Evolutionary conservation across 768 basidiomycete species (phyloP).

Genomic region (Nidularia sp.): DNA sequence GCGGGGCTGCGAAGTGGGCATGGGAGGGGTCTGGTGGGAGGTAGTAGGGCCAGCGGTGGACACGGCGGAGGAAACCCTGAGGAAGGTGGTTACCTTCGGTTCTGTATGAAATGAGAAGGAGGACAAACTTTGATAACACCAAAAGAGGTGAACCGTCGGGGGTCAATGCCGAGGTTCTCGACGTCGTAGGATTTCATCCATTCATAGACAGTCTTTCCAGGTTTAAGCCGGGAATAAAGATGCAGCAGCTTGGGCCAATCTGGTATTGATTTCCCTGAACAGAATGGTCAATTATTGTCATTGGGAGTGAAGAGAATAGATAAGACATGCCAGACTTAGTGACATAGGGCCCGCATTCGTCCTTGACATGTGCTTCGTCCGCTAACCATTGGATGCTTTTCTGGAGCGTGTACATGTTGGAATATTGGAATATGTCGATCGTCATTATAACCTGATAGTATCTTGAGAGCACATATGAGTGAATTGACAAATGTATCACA

Average conservation of each 20-base stretch:
- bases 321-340: conserved; percentile 59
- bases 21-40: conserved; percentile 31
- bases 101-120: too few species aligned
- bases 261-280: conserved; percentile 51
- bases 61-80: conserved; percentile 86
- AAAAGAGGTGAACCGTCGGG: conserved; percentile 93
- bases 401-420: conserved; percentile 93
- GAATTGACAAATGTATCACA: background rate
- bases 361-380: conserved; percentile 75
- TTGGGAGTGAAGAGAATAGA: background rate
- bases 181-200: conserved; percentile 85
- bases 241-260: conserved; percentile 87
- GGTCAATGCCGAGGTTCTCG: conserved; percentile 74
- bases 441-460: conserved; percentile 97
- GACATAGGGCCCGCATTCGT: conserved; percentile 92
- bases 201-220: conserved; percentile 77
- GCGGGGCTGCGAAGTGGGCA: background rate
- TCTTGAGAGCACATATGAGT: conserved; percentile 29
- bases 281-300: conserved; percentile 2
- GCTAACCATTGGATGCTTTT: conserved; percentile 87
- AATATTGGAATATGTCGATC: conserved; percentile 96
- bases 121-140: conserved; percentile 87
- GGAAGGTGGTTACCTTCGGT: too few species aligned
- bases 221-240: conserved; percentile 82
- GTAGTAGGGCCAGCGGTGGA: conserved; percentile 90